phyloP scores from a whole-genome alignment of 2,329 filamentous ascomycete species.

The Sarocladium strictum region DNA sequence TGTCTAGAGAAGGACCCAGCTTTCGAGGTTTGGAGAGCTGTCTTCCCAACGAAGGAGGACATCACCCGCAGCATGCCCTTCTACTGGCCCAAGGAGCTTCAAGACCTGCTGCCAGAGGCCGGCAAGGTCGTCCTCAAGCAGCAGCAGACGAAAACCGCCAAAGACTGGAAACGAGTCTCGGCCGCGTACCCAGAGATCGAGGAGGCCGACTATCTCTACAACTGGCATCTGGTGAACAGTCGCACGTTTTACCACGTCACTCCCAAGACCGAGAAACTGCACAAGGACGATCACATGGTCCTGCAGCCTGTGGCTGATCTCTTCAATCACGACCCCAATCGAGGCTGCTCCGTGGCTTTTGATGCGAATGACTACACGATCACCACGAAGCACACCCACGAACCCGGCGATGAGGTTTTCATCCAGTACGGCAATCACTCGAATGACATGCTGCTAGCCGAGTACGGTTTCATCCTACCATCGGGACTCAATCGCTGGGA shows the following conservation, averaged over 20 bases:
- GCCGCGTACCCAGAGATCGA: slow-evolving; percentile 22
- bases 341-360: slow-evolving; percentile 52
- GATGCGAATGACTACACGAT: slow-evolving; percentile 48
- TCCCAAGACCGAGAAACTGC: slow-evolving; percentile 34
- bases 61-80: slow-evolving; percentile 44
- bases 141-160: slow-evolving; percentile 41
- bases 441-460: slow-evolving; percentile 65
- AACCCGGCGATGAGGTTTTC: slow-evolving; percentile 55
- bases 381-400: slow-evolving; percentile 43
- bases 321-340: slow-evolving; percentile 52
- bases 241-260: slow-evolving; percentile 55
- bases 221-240: slow-evolving; percentile 57
- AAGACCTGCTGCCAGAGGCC: slow-evolving; percentile 36
- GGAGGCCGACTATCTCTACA: slow-evolving; percentile 42
- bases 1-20: slow-evolving; percentile 44
- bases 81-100: slow-evolving; percentile 38
- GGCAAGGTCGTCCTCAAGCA: slow-evolving; percentile 40
- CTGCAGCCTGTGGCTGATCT: slow-evolving; percentile 69
- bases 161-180: slow-evolving; percentile 33
- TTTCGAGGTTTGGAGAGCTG: slow-evolving; percentile 54
- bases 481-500: slow-evolving; percentile 44
- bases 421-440: slow-evolving; percentile 64
- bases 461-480: slow-evolving; percentile 51
- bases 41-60: slow-evolving; percentile 59
- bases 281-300: slow-evolving; percentile 55